These are phyloP conservation scores for Ammopiptanthus mongolicus DNA, from an alignment of 306 rosid genomes.

Conservation along the genomic window DNA sequence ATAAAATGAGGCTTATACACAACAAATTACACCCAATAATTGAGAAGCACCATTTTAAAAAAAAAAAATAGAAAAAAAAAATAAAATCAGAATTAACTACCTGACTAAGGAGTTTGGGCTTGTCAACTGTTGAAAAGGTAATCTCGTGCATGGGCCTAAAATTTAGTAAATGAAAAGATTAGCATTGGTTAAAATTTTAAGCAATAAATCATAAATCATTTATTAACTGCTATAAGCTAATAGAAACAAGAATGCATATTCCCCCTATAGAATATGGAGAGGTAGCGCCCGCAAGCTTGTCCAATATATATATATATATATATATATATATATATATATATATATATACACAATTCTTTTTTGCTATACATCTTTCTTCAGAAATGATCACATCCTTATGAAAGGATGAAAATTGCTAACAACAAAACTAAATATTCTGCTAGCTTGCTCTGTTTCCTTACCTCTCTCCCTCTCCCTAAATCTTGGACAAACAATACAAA, in stretches of 20 bases:
- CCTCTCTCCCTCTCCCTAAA: background rate
- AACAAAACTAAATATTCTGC: background rate
- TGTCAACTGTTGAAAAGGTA: slow-evolving; percentile 90
- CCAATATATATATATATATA: background rate
- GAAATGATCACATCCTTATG: background rate
- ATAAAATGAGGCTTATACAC: background rate
- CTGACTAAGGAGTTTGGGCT: slow-evolving; percentile 97
- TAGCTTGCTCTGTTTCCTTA: background rate
- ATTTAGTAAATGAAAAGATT: slow-evolving; percentile 22
- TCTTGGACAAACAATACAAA: background rate
- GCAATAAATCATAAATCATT: background rate
- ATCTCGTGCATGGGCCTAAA: slow-evolving; percentile 97
- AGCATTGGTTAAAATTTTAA: slow-evolving; percentile 5
- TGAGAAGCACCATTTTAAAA: background rate
- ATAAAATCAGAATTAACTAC: slow-evolving; percentile 39
- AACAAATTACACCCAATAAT: slow-evolving; percentile 14
- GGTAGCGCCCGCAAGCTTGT: slow-evolving; percentile 8
- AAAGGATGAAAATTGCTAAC: background rate
- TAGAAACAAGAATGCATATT: background rate
- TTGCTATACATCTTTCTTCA: background rate
- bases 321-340: no score
- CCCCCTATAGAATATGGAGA: background rate
- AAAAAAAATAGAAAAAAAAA: background rate
- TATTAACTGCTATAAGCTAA: background rate
- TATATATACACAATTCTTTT: background rate